A percentile compares a stretch with the other conserved stretches of the same genome.
These are phyloP conservation scores for Silybum marianum DNA, from an alignment of 129 eudicot species.

Conservation along the genomic window DNA sequence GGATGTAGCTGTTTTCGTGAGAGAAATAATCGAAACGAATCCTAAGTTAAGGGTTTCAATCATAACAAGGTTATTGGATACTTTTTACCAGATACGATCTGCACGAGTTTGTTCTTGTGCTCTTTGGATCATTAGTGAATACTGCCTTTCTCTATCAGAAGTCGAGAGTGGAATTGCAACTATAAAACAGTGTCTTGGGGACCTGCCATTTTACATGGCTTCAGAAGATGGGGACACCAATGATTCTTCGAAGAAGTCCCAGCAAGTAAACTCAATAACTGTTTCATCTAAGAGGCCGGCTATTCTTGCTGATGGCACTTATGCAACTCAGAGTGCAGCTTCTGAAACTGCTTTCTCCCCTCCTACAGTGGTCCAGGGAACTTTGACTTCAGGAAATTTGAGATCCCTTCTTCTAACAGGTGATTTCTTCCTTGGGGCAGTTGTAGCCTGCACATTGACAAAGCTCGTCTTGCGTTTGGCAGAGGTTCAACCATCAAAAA, in stretches of 20 bases:
- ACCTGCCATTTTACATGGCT: slow-evolving; percentile 72
- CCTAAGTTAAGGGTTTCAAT: slow-evolving; percentile 90
- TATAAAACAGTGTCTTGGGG: slow-evolving; percentile 94
- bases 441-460: slow-evolving; percentile 86
- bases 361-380: slow-evolving; percentile 78
- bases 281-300: slow-evolving; percentile 89
- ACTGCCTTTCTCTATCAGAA: slow-evolving; percentile 91
- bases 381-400: slow-evolving; percentile 73
- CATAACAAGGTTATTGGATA: slow-evolving; percentile 80
- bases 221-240: slow-evolving; percentile 73
- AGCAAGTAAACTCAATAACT: slow-evolving; percentile 72
- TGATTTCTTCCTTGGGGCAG: slow-evolving; percentile 95
- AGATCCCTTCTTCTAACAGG: slow-evolving; percentile 92
- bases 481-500: slow-evolving; percentile 82
- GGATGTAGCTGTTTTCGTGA: slow-evolving; percentile 92
- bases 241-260: slow-evolving; percentile 73
- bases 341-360: slow-evolving; percentile 88
- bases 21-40: slow-evolving; percentile 93
- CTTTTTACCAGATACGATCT: slow-evolving; percentile 94
- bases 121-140: slow-evolving; percentile 97
- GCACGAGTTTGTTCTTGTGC: slow-evolving; percentile 96
- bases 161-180: slow-evolving; percentile 91
- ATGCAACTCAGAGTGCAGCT: slow-evolving; percentile 97
- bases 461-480: slow-evolving; percentile 83
- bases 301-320: slow-evolving; percentile 94